These are phyloP conservation scores for Raphidocelis subcapitata DNA, from an alignment of 139 green algal species.

Conservation along the genomic window DNA sequence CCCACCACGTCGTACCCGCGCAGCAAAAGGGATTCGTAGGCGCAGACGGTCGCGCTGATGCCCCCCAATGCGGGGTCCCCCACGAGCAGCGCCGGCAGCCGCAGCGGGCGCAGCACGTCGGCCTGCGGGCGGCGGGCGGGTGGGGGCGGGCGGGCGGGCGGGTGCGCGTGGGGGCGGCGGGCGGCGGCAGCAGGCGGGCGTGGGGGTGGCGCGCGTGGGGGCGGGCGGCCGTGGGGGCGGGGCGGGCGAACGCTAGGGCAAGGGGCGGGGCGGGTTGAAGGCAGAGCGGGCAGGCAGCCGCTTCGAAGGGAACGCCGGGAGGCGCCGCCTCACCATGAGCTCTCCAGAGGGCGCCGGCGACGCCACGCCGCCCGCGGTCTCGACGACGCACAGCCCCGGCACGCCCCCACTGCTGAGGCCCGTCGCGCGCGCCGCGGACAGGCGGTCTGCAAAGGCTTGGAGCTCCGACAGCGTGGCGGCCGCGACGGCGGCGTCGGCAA, in stretches of 20 bases:
- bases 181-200: not conserved
- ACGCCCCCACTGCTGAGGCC: not conserved
- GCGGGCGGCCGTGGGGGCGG: too few relatives aligned
- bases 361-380: constrained; percentile 90
- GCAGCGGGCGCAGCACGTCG: constrained; percentile 75
- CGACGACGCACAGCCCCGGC: constrained; percentile 69
- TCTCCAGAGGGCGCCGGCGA: constrained; percentile 81
- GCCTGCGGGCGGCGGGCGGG: constrained; percentile 45
- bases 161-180: not conserved
- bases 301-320: too few relatives aligned
- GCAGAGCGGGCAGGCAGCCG: too few relatives aligned
- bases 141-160: not conserved
- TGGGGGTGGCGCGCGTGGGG: not conserved
- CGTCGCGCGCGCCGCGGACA: constrained; percentile 4
- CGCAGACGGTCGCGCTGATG: constrained; percentile 87
- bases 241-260: too few relatives aligned
- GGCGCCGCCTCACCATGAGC: constrained; percentile 60
- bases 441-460: constrained; percentile 20
- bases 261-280: too few relatives aligned
- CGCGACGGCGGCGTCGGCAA: constrained; percentile 52
- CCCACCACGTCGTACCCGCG: constrained; percentile 77
- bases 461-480: constrained; percentile 35
- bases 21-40: constrained; percentile 75
- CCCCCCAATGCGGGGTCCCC: constrained; percentile 88
- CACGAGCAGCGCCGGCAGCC: constrained; percentile 88